Evolutionary conservation across 257 asterid species (phyloP), one percentile per base, ranked within the genome.

Genomic region (Coffea eugenioides): DNA sequence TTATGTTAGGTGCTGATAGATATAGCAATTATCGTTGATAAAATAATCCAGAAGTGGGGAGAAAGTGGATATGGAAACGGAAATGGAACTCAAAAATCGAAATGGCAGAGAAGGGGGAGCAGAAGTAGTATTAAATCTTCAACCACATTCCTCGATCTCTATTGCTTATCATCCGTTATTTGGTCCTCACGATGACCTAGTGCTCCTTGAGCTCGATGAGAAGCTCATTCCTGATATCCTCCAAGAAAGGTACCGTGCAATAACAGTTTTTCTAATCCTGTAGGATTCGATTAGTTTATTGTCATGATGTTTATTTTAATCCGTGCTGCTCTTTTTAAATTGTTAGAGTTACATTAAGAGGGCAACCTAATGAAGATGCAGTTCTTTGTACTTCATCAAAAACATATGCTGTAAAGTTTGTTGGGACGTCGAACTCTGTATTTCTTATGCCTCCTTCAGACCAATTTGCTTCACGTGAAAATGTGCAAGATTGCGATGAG

Each of bases 181-280:
- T 83, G 98, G 95, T 78, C 88, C 90, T 46, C 97, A 92, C 25
- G 79, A 89, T 75, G 98, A 95, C 80, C 83, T 93, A 74, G 71
- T 90, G 90, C 98, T 95, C 82, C 93, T 95, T 31, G 99, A 95
- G 83, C 87, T 95, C 59, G 99, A 95, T 56, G 95, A 95, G 79
- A 90, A 88, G 86, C 92, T 93, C 71, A 83, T 95, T 74, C 93
- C 95, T 54, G 97, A 93, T 77, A 79, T 92, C 84, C 87, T 90
- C 73, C 86, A 88, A 45, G 92, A 90, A 88, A 91, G 97, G 99
- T 91, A 56, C 0, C 1, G 13, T 49, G 54, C 54, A 49, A 49
- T 49, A 8, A 8, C 43, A 39, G 5, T 3, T 39, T 39, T 39
- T 39, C 43, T 39, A 39, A 39, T 2, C 43, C 43, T 39, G 5